Evolutionary conservation across 148 eudicot genomes (phyloP).

Genomic region (Fagopyrum homotropicum): DNA sequence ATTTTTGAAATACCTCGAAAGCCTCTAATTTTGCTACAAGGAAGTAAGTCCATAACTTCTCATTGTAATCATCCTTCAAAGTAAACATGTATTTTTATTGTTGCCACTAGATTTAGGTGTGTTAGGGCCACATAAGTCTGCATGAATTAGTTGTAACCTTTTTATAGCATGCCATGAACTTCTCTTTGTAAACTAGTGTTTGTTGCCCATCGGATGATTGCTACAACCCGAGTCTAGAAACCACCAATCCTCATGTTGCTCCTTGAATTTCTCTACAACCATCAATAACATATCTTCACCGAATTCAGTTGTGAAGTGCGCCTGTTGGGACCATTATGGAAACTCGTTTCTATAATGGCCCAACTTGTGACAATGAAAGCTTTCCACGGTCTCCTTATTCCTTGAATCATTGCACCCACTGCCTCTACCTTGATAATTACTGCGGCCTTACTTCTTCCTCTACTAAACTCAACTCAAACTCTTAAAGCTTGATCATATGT

Average conservation of each 20-base stretch:
- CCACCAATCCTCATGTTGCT: no score
- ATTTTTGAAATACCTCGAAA: neutral
- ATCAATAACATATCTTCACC: constrained; percentile 5
- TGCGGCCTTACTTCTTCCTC: neutral
- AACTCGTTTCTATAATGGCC: constrained; percentile 13
- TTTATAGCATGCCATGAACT: constrained; percentile 1
- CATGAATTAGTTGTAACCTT: neutral
- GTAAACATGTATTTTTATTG: neutral
- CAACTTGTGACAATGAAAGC: constrained; percentile 12
- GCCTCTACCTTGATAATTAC: neutral
- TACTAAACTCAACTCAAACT: neutral
- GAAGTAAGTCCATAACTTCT: constrained; percentile 18
- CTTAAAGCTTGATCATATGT: constrained; percentile 19
- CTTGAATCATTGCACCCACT: neutral
- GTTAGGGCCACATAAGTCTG: no score
- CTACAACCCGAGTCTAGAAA: neutral
- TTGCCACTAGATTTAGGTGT: no score
- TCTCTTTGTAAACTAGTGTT: neutral
- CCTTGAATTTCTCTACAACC: neutral
- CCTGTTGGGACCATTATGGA: neutral
- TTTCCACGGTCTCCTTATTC: constrained; percentile 9
- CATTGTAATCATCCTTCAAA: constrained; percentile 7
- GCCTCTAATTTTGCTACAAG: constrained; percentile 10
- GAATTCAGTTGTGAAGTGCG: neutral
- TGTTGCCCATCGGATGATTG: neutral